Evolutionary conservation across 768 basidiomycete genomes (phyloP), one percentile per base, ranked within the genome.

Genomic region (Lactarius trivialis): DNA sequence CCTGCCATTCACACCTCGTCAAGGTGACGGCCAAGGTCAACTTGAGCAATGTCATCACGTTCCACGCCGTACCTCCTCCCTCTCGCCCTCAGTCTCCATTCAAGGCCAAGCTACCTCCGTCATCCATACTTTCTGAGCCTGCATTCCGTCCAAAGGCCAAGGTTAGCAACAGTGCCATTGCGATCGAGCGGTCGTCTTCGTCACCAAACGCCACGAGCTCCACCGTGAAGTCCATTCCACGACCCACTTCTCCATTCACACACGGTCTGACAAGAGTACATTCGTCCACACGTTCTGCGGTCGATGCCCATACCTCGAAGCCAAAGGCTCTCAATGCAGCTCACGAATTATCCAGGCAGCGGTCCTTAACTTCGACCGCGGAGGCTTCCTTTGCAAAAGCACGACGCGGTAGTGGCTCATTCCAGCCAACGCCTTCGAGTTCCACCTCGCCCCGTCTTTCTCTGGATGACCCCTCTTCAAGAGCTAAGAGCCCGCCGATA

Each of bases 11-110:
- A 52, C 30, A 32, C 9, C 56, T 41, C 36, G n/a, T 58, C 53
- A 73, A 85, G 84, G 80, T 85, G 66, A 81, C 80, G 37, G 81
- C 80, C 58, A 82, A 78, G 68, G 70, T 82, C 68, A 78, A 77
- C 76, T 74, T 64, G 68, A 76, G 54, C 64, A 69, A 26, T 65
- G 61, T 69, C 70, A 70, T 67, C 58, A 45, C 51, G 15, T 72
- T 28, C 69, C 73, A 56, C 7, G 24, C 63, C 19, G 32, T 56
- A n/a, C n/a, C n/a, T 66, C 73, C 71, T 60, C 60, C 66, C 41
- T 77, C 81, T 41, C 75, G 83, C 50, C 83, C 84, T 15, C 67
- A 71, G 11, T 85, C 84, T 9, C 82, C 82, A 17, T 69, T 73
- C 63, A 83, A 80, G 69, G 65, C 64, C n/a, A 69, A 67, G 9